phyloP scores from a whole-genome alignment of 1,139 yeast species.

The Pneumocystis oryctolagi region DNA sequence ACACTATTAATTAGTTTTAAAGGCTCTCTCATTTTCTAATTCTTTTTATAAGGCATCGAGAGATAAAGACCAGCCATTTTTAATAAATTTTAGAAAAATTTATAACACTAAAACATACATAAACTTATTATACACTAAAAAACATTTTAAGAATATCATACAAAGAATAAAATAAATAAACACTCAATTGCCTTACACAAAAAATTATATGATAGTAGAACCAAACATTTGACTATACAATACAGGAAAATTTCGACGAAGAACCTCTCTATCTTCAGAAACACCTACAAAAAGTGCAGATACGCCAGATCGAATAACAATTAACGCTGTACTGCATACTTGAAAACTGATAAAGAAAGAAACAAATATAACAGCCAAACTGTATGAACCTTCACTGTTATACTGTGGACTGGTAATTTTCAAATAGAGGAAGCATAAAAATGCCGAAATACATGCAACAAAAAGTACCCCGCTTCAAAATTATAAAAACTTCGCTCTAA shows the following conservation, averaged over 20 bases:
- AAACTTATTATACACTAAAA: background rate
- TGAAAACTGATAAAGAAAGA: conserved; percentile 65
- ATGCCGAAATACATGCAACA: conserved; percentile 53
- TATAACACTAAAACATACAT: background rate
- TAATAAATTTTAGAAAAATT: background rate
- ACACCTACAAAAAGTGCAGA: conserved; percentile 48
- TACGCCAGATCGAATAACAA: conserved; percentile 66
- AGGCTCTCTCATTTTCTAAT: background rate
- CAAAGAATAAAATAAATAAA: too few species aligned
- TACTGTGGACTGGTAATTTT: conserved; percentile 58
- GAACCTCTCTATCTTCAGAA: conserved; percentile 1
- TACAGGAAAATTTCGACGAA: background rate
- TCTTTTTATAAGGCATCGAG: background rate
- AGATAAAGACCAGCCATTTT: background rate
- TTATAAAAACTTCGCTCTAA: background rate
- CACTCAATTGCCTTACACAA: background rate
- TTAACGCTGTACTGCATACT: conserved; percentile 55
- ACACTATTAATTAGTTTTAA: too few species aligned
- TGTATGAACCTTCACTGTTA: conserved; percentile 49
- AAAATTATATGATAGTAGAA: background rate
- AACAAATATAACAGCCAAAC: conserved; percentile 67
- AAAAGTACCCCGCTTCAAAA: conserved; percentile 44
- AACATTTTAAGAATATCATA: background rate
- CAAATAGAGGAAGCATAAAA: conserved; percentile 58
- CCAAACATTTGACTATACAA: background rate